These are phyloP conservation scores for Vitis hybrid DNA, from an alignment of 177 flowering plant species.

Conservation along the genomic window DNA sequence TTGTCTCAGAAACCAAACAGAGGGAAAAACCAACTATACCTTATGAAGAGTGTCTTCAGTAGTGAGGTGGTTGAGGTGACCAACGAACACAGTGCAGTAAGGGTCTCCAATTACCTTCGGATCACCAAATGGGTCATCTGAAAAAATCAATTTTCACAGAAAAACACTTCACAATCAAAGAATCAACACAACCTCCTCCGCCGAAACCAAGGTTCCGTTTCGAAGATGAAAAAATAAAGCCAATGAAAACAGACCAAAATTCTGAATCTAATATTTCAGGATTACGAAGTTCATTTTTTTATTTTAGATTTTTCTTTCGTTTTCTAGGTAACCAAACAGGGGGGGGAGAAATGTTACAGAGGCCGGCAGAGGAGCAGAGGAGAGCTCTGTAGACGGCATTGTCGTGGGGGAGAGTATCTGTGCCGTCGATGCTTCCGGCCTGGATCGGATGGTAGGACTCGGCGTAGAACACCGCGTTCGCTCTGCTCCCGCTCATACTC, in stretches of 20 bases:
- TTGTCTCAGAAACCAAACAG: background rate
- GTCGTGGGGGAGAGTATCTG: slow-evolving; percentile 85
- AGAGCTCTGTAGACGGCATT: slow-evolving; percentile 81
- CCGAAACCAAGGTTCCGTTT: too few species aligned
- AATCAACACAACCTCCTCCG: too few species aligned
- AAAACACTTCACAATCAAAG: too few species aligned
- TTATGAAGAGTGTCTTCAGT: slow-evolving; percentile 71
- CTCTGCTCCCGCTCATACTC: slow-evolving; percentile 26
- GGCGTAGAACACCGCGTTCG: slow-evolving; percentile 82
- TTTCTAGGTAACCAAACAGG: background rate
- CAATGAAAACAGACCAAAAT: too few species aligned
- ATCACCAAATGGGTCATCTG: slow-evolving; percentile 93
- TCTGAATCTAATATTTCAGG: too few species aligned
- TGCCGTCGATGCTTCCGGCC: slow-evolving; percentile 96
- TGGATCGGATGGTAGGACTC: slow-evolving; percentile 87
- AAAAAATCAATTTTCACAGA: slow-evolving; percentile 5
- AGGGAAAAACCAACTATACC: slow-evolving; percentile 30
- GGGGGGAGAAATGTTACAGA: slow-evolving; percentile 43
- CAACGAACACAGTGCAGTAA: slow-evolving; percentile 82
- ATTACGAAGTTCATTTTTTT: too few species aligned
- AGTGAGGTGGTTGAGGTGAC: slow-evolving; percentile 72
- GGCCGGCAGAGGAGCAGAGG: slow-evolving; percentile 78
- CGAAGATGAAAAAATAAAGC: too few species aligned
- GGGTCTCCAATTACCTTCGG: slow-evolving; percentile 86
- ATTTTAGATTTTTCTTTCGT: background rate